Conservation (phyloP, 2,329 filamentous ascomycete species). For the Fusarium ambrosium region DNA sequence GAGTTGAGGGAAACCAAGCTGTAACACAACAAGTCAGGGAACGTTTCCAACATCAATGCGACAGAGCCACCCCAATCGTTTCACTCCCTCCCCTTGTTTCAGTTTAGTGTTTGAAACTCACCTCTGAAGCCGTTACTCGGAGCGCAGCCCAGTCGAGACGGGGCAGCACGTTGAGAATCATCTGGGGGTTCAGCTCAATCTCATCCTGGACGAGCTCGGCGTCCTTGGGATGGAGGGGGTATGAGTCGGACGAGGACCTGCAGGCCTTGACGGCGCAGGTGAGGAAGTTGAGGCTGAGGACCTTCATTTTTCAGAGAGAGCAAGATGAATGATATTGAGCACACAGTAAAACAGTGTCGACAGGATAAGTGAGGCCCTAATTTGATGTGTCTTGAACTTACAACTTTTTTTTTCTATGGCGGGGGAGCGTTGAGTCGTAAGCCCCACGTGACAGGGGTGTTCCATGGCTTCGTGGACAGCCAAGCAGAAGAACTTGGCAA, state of each 20-base stretch:
- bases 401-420: slow-evolving; percentile 49
- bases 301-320: slow-evolving; percentile 79
- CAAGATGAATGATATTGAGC: not conserved
- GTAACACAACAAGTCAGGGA: slow-evolving; percentile 21
- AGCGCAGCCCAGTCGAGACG: slow-evolving; percentile 91
- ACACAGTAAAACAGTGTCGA: not conserved
- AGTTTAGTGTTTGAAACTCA: slow-evolving; percentile 55
- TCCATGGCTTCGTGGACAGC: slow-evolving; percentile 8
- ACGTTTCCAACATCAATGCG: not conserved
- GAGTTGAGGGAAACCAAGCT: slow-evolving; percentile 85
- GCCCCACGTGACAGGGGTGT: slow-evolving; percentile 47
- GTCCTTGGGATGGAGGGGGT: slow-evolving; percentile 92
- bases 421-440: slow-evolving; percentile 28
- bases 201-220: slow-evolving; percentile 92
- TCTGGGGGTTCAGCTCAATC: slow-evolving; percentile 82
- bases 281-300: slow-evolving; percentile 95
- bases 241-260: slow-evolving; percentile 83
- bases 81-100: not conserved
- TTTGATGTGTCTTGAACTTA: slow-evolving; percentile 41
- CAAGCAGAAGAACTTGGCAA: not conserved
- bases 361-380: slow-evolving; percentile 6
- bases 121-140: slow-evolving; percentile 80
- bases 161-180: slow-evolving; percentile 87
- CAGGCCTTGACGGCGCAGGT: slow-evolving; percentile 96
- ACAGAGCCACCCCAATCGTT: not conserved